Percentiles rank a stretch among this genome's conserved stretches.
Evolutionary conservation across 208 protist genomes (phyloP).

Genomic region (Vickermania ingenoplastis): DNA sequence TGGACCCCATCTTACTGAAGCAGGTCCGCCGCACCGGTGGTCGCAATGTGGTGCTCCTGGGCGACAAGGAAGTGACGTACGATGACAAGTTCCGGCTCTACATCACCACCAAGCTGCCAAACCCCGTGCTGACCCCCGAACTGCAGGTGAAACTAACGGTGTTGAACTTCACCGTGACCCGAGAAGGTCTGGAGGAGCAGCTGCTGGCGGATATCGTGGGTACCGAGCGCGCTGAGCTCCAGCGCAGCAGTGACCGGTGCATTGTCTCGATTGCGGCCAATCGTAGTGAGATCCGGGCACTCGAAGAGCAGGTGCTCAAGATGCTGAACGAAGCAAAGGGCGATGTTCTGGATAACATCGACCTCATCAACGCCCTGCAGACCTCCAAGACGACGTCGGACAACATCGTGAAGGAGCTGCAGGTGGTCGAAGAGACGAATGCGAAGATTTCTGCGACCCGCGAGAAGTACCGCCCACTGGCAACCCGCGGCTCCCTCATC

Average conservation of each 20-base stretch:
- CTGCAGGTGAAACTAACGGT: constrained; percentile 90
- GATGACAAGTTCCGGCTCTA: constrained; percentile 88
- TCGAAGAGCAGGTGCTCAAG: constrained; percentile 91
- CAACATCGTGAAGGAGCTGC: constrained; percentile 83
- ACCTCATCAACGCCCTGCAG: constrained; percentile 90
- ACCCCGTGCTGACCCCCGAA: constrained; percentile 92
- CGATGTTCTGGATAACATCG: constrained; percentile 93
- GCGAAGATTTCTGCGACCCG: constrained; percentile 87
- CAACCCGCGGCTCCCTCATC: constrained; percentile 89
- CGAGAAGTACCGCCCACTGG: constrained; percentile 86
- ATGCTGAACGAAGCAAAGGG: constrained; percentile 88
- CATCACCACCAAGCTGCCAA: constrained; percentile 93
- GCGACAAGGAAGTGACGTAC: constrained; percentile 92
- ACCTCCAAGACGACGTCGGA: constrained; percentile 87
- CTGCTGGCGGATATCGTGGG: constrained; percentile 86
- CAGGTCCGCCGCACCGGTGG: constrained; percentile 87
- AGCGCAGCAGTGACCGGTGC: constrained; percentile 79
- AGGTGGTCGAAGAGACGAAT: constrained; percentile 88
- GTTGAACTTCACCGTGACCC: constrained; percentile 91
- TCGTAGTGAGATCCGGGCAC: constrained; percentile 85
- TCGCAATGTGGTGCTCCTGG: constrained; percentile 80
- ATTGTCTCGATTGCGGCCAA: constrained; percentile 90
- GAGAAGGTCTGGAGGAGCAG: constrained; percentile 88
- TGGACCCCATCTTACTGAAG: constrained; percentile 92
- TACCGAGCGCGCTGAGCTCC: constrained; percentile 79